phyloP scores from a whole-genome alignment of 768 basidiomycete genomes.

The Clavulina sp. region DNA sequence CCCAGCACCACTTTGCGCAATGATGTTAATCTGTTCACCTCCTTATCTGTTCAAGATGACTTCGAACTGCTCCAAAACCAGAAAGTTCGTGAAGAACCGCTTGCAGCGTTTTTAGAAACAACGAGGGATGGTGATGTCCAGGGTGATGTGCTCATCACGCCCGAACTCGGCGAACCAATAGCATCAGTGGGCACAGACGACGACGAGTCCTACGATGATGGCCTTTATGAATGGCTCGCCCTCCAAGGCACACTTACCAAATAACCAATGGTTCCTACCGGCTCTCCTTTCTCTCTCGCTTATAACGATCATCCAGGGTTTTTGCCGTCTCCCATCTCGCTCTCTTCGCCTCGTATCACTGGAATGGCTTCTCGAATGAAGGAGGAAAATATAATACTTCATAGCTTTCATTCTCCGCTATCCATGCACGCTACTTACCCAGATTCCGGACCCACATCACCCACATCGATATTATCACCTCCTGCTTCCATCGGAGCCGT shows the following conservation, averaged over 20 bases:
- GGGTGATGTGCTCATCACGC: background rate
- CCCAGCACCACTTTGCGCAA: background rate
- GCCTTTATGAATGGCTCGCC: background rate
- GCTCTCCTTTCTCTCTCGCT: background rate
- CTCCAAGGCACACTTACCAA: background rate
- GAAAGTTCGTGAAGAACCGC: too few relatives aligned
- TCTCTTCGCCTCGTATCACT: background rate
- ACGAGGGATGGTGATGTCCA: background rate
- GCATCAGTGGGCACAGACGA: background rate
- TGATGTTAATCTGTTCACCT: background rate
- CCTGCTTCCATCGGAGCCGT: too few relatives aligned
- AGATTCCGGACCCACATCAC: background rate
- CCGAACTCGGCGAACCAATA: background rate
- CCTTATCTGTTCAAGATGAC: background rate
- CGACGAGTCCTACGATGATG: background rate
- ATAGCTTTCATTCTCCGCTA: background rate
- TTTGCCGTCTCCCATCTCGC: background rate
- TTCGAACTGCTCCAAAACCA: too few relatives aligned
- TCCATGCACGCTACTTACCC: background rate
- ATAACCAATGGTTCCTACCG: background rate
- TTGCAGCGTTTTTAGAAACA: too few relatives aligned
- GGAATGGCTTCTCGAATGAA: too few relatives aligned
- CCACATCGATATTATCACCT: too few relatives aligned
- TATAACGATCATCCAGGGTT: background rate
- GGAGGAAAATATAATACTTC: background rate